phyloP scores from a whole-genome alignment of 2,329 filamentous ascomycete species.

The Neocatenulostroma microsporum region DNA sequence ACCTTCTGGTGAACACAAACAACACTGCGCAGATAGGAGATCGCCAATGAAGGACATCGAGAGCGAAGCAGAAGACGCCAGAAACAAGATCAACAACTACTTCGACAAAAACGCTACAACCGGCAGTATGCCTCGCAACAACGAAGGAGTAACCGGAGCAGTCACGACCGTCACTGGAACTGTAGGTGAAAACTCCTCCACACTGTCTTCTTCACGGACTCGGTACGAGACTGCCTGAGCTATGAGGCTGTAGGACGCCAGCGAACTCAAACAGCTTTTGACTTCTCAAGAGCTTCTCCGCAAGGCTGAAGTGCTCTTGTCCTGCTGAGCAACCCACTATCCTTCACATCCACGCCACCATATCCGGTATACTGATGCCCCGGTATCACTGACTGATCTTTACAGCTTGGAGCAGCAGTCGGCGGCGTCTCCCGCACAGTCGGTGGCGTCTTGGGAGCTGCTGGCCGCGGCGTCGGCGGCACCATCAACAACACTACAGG shows the following conservation, averaged over 20 bases:
- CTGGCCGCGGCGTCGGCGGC: slow-evolving; percentile 37
- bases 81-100: slow-evolving; percentile 7
- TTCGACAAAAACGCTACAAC: slow-evolving; percentile 5
- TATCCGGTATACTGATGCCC: neutral
- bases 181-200: slow-evolving; percentile 22
- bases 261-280: too few species aligned
- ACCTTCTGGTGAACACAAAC: neutral
- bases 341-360: neutral
- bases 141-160: slow-evolving; percentile 40
- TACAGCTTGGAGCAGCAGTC: slow-evolving; percentile 40
- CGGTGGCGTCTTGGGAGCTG: slow-evolving; percentile 44
- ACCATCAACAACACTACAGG: slow-evolving; percentile 40
- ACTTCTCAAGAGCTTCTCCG: slow-evolving; percentile 2
- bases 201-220: too few species aligned
- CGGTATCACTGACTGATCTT: neutral
- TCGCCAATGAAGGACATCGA: slow-evolving; percentile 4
- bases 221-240: too few species aligned
- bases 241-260: too few species aligned
- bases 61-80: slow-evolving; percentile 3
- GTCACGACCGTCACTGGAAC: slow-evolving; percentile 50
- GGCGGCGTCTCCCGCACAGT: slow-evolving; percentile 47
- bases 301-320: too few species aligned
- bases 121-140: slow-evolving; percentile 12
- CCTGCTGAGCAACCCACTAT: neutral
- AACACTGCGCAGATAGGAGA: neutral